Conservation (phyloP, 2,329 filamentous ascomycete species). For the Cladophialophora exuberans region DNA sequence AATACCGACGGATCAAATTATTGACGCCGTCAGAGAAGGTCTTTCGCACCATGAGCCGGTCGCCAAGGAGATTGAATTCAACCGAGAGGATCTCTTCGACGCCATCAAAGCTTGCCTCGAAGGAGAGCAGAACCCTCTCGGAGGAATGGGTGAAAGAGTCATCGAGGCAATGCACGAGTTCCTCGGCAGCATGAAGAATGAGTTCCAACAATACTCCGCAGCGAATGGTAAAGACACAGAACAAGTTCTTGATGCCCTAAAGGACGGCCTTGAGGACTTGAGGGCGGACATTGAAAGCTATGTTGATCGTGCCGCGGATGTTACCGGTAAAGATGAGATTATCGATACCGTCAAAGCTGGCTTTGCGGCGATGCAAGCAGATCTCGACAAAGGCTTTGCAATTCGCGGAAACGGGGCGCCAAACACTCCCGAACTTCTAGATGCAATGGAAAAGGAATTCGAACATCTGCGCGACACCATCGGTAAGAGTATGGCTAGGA, state of each 20-base stretch:
- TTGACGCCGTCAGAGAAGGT: conserved; percentile 62
- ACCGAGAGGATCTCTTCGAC: conserved; percentile 59
- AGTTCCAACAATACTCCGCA: conserved; percentile 77
- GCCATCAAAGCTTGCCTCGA: conserved; percentile 62
- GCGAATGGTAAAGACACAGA: conserved; percentile 82
- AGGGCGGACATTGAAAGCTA: conserved; percentile 80
- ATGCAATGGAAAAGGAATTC: conserved; percentile 79
- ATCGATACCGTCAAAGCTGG: conserved; percentile 69
- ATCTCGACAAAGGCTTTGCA: conserved; percentile 57
- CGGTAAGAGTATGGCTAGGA: conserved; percentile 68
- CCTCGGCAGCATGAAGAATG: conserved; percentile 63
- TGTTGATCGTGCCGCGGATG: conserved; percentile 71
- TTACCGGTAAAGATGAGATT: conserved; percentile 75
- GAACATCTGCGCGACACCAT: conserved; percentile 79
- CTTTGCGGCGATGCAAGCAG: conserved; percentile 64
- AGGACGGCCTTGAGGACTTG: conserved; percentile 81
- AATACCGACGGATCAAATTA: conserved; percentile 44
- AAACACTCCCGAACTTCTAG: conserved; percentile 70
- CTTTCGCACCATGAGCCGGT: conserved; percentile 52
- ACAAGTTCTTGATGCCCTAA: conserved; percentile 83
- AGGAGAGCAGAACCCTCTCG: conserved; percentile 55
- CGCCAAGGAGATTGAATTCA: conserved; percentile 63
- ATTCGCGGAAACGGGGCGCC: conserved; percentile 43
- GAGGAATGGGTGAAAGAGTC: conserved; percentile 62
- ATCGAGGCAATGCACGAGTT: conserved; percentile 62